Base-by-base conservation (phyloP, 495 filamentous ascomycete species). In the Tuber calosporum region DNA sequence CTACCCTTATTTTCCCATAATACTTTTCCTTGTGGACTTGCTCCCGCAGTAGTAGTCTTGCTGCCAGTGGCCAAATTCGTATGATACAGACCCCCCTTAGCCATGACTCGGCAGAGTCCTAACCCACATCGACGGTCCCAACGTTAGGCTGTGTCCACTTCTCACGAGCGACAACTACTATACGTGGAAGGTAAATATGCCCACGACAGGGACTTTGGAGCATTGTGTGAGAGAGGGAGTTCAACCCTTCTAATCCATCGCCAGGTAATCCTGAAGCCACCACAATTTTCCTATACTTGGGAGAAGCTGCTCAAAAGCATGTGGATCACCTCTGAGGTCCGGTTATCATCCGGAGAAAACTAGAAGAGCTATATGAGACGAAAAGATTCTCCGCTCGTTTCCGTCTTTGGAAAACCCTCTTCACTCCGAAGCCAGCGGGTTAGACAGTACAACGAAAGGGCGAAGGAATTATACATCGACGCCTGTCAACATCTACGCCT, bases 361-460 rank as follows among this genome's bases (percentile, higher is more conserved):
- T 67, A 15, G 6, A 20, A 22, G 70, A 45, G 38, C 66, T 42
- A 38, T 67, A 67, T 72, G 7, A 22, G 58, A 67, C 40, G n/a
- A 67, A 39, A 72, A 34, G 38, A 72, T 67, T 43, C 22, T 72
- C 58, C 22, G 38, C 71, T 34, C 1, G 58, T 6, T 67, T 45
- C 22, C 67, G 45, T 15, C 62, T 72, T 66, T 72, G 19, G 70
- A 42, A 72, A 26, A 40, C 26, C 22, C 69, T 66, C 0, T 66
- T 71, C 34, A 71, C 69, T 34, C 41, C 66, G 3, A 37, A 40
- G 36, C 36, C 41, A 30, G 70, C 48, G 41, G 45, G 34, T 40
- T 41, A 41, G 17, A 36, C 34, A 34, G 6, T 1, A 71, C 38
- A 39, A 39, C 9, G 15, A n/a, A 17, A 30, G 41, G 7, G 34